These are phyloP conservation scores for Asterionellopsis glacialis DNA, from an alignment of 108 stramenopile species.

Conservation along the genomic window DNA sequence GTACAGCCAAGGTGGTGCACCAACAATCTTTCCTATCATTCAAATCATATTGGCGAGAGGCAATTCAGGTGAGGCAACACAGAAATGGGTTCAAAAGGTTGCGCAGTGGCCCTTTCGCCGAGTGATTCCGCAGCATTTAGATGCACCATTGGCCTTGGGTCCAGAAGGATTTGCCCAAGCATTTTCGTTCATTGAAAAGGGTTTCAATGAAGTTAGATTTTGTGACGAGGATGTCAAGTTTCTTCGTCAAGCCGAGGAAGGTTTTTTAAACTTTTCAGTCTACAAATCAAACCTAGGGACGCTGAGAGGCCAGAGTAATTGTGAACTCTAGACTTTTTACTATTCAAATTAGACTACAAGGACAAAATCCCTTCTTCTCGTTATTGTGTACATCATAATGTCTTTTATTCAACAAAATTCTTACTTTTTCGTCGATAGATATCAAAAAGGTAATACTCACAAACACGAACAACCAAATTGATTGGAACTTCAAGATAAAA, in stretches of 20 bases:
- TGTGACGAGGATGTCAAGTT: constrained; percentile 40
- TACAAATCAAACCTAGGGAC: constrained; percentile 13
- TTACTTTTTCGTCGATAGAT: too few species aligned
- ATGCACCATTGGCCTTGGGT: constrained; percentile 29
- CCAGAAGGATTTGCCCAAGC: constrained; percentile 39
- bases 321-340: too few species aligned
- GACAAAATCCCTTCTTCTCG: too few species aligned
- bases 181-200: constrained; percentile 32
- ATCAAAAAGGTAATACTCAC: too few species aligned
- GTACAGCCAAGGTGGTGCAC: constrained; percentile 22
- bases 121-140: constrained; percentile 50
- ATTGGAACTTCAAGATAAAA: too few species aligned
- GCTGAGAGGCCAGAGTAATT: too few species aligned
- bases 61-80: too few species aligned
- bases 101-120: constrained; percentile 38
- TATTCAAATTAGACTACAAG: too few species aligned
- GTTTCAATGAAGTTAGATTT: constrained; percentile 22
- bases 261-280: constrained; percentile 31
- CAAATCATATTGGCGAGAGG: constrained; percentile 48
- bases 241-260: constrained; percentile 29
- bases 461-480: too few species aligned
- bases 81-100: constrained; percentile 39
- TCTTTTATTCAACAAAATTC: too few species aligned
- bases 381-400: too few species aligned
- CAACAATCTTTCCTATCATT: constrained; percentile 41